Conservation (phyloP, 2,329 filamentous ascomycete genomes). For the Ilyonectria destructans region DNA sequence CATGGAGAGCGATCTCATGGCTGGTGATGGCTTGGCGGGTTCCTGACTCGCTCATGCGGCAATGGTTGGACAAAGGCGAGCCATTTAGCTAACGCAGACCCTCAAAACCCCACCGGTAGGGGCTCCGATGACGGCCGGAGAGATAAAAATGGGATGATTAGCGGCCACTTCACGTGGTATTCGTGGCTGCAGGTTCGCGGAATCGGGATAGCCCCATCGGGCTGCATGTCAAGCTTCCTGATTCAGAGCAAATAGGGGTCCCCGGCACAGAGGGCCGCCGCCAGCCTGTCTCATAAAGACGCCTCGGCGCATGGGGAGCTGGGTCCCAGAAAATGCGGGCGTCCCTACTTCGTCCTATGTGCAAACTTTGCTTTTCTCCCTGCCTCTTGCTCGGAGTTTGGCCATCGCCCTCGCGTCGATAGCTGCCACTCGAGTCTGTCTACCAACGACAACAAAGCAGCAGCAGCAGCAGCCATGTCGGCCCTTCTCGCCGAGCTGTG, state of each 20-base stretch:
- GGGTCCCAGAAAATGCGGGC: neutral
- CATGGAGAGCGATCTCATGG: too few relatives aligned
- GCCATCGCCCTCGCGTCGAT: neutral
- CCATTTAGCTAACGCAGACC: neutral
- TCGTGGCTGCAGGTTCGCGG: neutral
- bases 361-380: neutral
- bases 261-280: neutral
- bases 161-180: neutral
- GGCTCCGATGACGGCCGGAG: conserved; percentile 1
- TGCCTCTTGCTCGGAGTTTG: neutral
- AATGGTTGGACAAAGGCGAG: neutral
- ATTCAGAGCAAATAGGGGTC: neutral
- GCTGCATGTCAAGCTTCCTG: neutral
- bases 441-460: neutral
- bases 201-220: neutral
- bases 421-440: too few relatives aligned
- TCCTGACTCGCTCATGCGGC: neutral
- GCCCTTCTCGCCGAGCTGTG: conserved; percentile 56
- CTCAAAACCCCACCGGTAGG: neutral
- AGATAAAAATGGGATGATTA: neutral
- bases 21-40: neutral
- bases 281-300: neutral
- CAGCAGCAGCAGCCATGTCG: conserved; percentile 39
- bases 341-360: neutral
- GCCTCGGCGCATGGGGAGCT: neutral